phyloP scores from a whole-genome alignment of 805 yeast genomes.

The Nematodospora valgi region DNA sequence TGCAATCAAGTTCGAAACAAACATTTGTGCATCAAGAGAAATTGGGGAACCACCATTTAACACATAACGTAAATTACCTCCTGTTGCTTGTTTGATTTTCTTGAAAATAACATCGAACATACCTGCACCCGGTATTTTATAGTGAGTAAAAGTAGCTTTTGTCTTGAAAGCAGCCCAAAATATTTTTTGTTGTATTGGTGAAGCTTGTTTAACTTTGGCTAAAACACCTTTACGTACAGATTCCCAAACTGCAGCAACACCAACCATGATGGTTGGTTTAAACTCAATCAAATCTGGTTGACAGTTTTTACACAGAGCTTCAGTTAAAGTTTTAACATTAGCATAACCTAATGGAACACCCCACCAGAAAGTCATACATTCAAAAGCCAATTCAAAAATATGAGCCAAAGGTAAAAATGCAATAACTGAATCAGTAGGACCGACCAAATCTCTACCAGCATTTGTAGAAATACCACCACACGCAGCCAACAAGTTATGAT shows the following conservation, averaged over 20 bases:
- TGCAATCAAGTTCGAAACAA: constrained; percentile 69
- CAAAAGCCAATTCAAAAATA: constrained; percentile 89
- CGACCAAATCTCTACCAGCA: constrained; percentile 51
- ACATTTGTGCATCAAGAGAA: constrained; percentile 75
- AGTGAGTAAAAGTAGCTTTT: constrained; percentile 59
- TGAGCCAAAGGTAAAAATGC: constrained; percentile 95
- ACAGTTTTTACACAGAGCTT: constrained; percentile 77
- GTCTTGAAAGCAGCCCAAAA: constrained; percentile 88
- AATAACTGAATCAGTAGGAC: constrained; percentile 65
- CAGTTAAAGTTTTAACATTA: constrained; percentile 85
- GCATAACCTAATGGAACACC: constrained; percentile 91
- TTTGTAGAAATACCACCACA: constrained; percentile 74
- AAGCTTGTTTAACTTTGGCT: constrained; percentile 64
- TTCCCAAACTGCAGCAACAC: constrained; percentile 99
- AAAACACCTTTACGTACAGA: constrained; percentile 88
- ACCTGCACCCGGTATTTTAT: constrained; percentile 71
- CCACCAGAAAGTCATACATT: constrained; percentile 78
- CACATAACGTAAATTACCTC: constrained; percentile 72
- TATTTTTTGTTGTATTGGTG: constrained; percentile 65
- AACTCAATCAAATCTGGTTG: constrained; percentile 83
- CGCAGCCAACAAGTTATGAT: constrained; percentile 74
- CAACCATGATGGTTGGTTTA: constrained; percentile 93
- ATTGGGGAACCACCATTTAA: constrained; percentile 94
- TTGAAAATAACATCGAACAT: constrained; percentile 79
- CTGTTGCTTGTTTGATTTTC: constrained; percentile 89